These are phyloP conservation scores for Backusella liffmaniae DNA, from an alignment of 192 early-diverging fungal species.

Conservation along the genomic window DNA sequence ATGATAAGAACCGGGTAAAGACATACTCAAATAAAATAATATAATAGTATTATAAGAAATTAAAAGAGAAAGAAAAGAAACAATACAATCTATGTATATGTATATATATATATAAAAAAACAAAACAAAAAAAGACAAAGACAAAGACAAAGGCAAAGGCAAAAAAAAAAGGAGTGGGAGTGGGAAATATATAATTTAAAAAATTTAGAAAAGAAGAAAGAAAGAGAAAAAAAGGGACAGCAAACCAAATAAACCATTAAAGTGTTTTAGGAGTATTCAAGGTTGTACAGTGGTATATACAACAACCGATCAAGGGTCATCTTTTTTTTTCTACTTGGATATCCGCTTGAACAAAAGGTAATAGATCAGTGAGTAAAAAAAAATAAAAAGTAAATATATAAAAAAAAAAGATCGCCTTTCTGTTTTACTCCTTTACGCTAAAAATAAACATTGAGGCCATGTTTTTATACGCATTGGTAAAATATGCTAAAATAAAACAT, in stretches of 20 bases:
- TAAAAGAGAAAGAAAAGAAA: neutral
- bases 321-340: neutral
- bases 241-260: constrained; percentile 3
- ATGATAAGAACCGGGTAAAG: constrained; percentile 5
- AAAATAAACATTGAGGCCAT: neutral
- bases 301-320: neutral
- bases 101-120: neutral
- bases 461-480: constrained; percentile 6
- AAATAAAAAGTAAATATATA: neutral
- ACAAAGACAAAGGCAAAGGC: too few species aligned
- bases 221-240: constrained; percentile 11
- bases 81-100: neutral
- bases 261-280: constrained; percentile 4
- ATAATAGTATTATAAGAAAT: neutral
- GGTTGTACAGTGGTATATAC: neutral
- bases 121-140: neutral
- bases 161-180: constrained; percentile 1
- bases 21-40: neutral
- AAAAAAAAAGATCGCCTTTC: neutral
- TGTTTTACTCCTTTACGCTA: neutral
- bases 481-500: neutral
- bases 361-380: neutral
- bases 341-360: neutral
- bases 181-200: constrained; percentile 20
- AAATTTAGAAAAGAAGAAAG: neutral